These are phyloP conservation scores for Kandelia obovata DNA, from an alignment of 345 rosid genomes.

Conservation along the genomic window DNA sequence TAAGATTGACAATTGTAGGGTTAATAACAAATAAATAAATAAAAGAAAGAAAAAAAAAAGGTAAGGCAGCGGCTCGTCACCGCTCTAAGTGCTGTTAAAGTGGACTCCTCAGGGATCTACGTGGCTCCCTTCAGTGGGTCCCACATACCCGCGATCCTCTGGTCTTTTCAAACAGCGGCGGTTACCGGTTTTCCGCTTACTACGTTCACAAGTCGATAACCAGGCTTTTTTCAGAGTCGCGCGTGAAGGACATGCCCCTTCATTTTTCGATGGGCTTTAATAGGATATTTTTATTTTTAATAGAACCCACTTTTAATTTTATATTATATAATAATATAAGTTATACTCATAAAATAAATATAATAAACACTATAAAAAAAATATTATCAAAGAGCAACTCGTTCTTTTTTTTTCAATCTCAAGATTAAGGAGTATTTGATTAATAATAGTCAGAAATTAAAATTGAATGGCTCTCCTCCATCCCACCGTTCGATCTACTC, in stretches of 20 bases:
- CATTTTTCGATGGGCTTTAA: no score
- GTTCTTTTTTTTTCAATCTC: no score
- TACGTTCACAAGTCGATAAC: background rate
- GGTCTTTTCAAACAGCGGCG: background rate
- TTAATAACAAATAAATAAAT: background rate
- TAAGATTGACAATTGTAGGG: background rate
- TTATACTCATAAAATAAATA: no score
- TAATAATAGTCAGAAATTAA: background rate
- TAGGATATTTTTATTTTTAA: no score
- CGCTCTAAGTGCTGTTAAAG: conserved; percentile 14
- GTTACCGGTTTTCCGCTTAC: conserved; percentile 2
- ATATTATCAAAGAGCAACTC: no score
- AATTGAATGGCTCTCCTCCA: conserved; percentile 1
- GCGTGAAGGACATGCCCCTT: no score
- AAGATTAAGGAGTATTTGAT: no score
- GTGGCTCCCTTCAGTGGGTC: background rate
- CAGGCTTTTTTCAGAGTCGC: background rate
- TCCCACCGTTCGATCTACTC: background rate
- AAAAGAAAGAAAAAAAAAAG: background rate
- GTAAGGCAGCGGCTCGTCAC: conserved; percentile 22
- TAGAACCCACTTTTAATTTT: no score
- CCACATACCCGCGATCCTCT: background rate
- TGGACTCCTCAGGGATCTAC: background rate
- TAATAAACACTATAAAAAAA: no score
- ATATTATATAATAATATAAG: no score